A percentile compares a stretch with the other conserved stretches of the same genome.
These are phyloP conservation scores for Peterozyma xylosa DNA, from an alignment of 805 yeast genomes.

Conservation along the genomic window DNA sequence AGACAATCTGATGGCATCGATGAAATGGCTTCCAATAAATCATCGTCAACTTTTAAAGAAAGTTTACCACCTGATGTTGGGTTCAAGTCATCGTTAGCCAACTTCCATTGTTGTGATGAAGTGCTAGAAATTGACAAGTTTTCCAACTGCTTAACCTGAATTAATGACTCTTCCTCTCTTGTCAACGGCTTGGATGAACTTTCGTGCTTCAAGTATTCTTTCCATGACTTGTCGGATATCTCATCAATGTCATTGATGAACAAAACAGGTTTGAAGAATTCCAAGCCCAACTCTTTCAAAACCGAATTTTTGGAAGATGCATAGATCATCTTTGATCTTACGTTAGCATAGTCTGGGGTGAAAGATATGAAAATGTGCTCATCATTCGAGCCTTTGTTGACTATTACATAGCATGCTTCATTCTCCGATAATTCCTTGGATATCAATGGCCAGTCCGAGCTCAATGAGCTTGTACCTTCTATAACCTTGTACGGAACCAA, in stretches of 20 bases:
- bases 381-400: slow-evolving; percentile 25
- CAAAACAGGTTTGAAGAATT: slow-evolving; percentile 39
- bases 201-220: slow-evolving; percentile 27
- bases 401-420: slow-evolving; percentile 44
- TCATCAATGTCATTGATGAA: slow-evolving; percentile 54
- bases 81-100: slow-evolving; percentile 12
- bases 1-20: slow-evolving; percentile 23
- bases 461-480: slow-evolving; percentile 20
- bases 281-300: slow-evolving; percentile 62
- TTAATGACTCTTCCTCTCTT: slow-evolving; percentile 46
- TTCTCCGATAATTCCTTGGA: slow-evolving; percentile 22
- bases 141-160: slow-evolving; percentile 37
- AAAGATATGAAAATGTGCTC: slow-evolving; percentile 62
- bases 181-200: slow-evolving; percentile 41
- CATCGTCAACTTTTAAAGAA: slow-evolving; percentile 8
- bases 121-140: slow-evolving; percentile 25
- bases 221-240: slow-evolving; percentile 41
- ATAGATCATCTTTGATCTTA: slow-evolving; percentile 83
- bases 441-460: slow-evolving; percentile 27
- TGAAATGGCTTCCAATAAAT: slow-evolving; percentile 1
- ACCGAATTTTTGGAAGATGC: slow-evolving; percentile 84
- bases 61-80: slow-evolving; percentile 6
- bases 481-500: slow-evolving; percentile 26
- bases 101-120: slow-evolving; percentile 13
- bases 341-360: slow-evolving; percentile 82